Evolutionary conservation across 2,329 filamentous ascomycete genomes (phyloP).

Genomic region (Fusarium sterilihyphosum): DNA sequence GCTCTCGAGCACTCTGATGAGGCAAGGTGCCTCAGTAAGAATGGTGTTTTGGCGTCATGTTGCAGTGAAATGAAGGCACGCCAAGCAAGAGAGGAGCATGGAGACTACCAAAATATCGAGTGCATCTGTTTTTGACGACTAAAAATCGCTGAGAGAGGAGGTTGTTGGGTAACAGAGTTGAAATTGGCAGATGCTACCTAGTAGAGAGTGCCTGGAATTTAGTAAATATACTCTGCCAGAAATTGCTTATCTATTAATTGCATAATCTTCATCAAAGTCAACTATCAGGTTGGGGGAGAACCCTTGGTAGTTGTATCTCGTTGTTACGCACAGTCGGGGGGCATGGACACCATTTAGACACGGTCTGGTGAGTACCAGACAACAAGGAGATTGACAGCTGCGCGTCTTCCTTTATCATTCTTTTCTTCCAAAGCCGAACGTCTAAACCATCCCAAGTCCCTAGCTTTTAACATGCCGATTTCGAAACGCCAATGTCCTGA

Average conservation of each 20-base stretch:
- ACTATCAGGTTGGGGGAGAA: conserved; percentile 7
- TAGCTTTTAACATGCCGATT: conserved; percentile 41
- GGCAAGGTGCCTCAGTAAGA: not conserved
- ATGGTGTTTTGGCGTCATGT: not conserved
- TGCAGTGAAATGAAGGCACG: not conserved
- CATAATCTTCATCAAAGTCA: conserved; percentile 39
- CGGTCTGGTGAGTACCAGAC: conserved; percentile 27
- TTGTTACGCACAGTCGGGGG: conserved; percentile 22
- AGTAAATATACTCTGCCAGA: not conserved
- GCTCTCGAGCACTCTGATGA: not conserved
- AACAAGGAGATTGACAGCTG: conserved; percentile 28
- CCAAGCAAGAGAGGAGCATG: not conserved
- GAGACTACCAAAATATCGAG: not conserved
- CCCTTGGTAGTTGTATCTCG: not conserved
- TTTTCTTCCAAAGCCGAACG: conserved; percentile 26
- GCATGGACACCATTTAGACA: conserved; percentile 32
- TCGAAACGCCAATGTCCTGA: conserved; percentile 45
- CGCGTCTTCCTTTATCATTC: conserved; percentile 33
- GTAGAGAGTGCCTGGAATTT: not conserved
- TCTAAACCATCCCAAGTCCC: conserved; percentile 26
- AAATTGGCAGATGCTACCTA: not conserved
- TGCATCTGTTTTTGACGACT: not conserved
- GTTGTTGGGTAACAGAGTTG: not conserved
- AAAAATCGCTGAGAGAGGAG: not conserved
- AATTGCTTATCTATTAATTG: conserved; percentile 3